Percentiles rank a stretch among this genome's conserved stretches.
phyloP scores from a whole-genome alignment of 2,329 filamentous ascomycete genomes.

The Coniochaeta ligniaria region DNA sequence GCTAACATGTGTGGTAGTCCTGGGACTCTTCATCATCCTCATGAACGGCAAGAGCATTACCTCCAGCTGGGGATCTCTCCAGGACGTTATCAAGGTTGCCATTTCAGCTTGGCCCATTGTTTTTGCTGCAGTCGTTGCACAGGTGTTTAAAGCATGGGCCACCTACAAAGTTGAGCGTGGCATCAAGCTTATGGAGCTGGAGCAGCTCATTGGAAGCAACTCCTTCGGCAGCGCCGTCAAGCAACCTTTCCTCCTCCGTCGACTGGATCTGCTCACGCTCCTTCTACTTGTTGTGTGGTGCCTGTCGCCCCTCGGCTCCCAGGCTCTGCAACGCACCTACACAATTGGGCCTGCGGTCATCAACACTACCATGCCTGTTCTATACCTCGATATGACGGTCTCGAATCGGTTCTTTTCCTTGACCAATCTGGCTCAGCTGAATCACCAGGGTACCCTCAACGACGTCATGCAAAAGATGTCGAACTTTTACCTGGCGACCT shows the following conservation, averaged over 20 bases:
- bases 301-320: conserved; percentile 9
- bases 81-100: conserved; percentile 10
- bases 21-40: not conserved
- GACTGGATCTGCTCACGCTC: conserved; percentile 6
- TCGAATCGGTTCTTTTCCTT: not conserved
- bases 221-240: conserved; percentile 7
- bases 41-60: not conserved
- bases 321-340: conserved; percentile 5
- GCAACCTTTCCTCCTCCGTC: conserved; percentile 3
- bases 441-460: not conserved
- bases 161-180: conserved; percentile 10
- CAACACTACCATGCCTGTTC: not conserved
- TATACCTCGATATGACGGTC: not conserved
- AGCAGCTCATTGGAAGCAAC: conserved; percentile 8
- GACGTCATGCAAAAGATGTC: not conserved
- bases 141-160: conserved; percentile 12
- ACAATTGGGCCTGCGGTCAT: not conserved
- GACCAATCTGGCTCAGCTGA: not conserved
- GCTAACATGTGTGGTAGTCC: not conserved
- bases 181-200: conserved; percentile 4
- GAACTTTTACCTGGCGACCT: not conserved
- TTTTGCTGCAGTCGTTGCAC: conserved; percentile 12
- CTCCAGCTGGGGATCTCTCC: not conserved
- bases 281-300: conserved; percentile 10
- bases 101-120: conserved; percentile 13